phyloP scores from a whole-genome alignment of 306 rosid species.

The Cicer arietinum region DNA sequence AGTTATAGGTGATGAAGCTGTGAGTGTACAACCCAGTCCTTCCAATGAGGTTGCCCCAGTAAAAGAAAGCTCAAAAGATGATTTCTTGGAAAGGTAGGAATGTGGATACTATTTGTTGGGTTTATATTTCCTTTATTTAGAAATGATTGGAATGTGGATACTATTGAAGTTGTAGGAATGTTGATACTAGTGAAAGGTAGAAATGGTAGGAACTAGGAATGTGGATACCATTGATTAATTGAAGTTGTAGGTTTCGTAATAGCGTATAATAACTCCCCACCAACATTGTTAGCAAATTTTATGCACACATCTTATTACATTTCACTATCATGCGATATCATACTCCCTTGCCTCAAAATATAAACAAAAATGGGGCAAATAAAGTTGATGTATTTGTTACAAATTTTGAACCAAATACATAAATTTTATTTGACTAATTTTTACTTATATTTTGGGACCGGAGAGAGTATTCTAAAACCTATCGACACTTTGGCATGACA shows the following conservation, averaged over 20 bases:
- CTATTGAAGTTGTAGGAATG: too few species aligned
- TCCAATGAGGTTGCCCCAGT: conserved; percentile 50
- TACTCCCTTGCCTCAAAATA: too few species aligned
- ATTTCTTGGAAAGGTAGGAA: conserved; percentile 56
- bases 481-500: background rate
- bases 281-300: background rate
- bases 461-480: too few species aligned
- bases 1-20: conserved; percentile 51
- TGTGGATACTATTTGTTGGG: conserved; percentile 7
- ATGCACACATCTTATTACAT: background rate
- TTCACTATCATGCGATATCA: background rate
- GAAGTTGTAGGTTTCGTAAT: background rate
- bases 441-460: too few species aligned
- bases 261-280: background rate
- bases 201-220: too few species aligned
- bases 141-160: background rate
- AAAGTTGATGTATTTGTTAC: too few species aligned
- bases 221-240: too few species aligned
- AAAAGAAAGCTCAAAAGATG: conserved; percentile 58
- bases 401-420: too few species aligned
- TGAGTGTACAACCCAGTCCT: conserved; percentile 48
- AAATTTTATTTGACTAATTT: too few species aligned
- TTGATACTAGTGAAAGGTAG: too few species aligned
- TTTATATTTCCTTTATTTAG: background rate
- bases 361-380: too few species aligned